Base-by-base conservation (phyloP, 495 filamentous ascomycete genomes). In the Durotheca rogersii region DNA sequence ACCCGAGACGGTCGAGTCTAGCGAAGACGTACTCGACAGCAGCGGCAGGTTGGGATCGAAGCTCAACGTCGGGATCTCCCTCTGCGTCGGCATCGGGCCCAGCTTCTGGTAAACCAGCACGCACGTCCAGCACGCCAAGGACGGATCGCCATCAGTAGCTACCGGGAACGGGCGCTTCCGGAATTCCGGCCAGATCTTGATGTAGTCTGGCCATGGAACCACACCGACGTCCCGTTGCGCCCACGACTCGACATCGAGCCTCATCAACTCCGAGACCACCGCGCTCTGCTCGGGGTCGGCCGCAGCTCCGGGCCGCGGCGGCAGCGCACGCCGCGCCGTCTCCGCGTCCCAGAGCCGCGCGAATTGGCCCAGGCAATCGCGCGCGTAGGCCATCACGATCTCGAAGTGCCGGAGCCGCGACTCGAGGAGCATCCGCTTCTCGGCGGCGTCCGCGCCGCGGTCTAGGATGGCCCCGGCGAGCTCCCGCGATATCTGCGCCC, bases 281-380 rank as follows among this genome's bases (percentile, higher is more conserved):
- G 2, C 39, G 35, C 48, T 58, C 6, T 14, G 19, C 16, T 10
- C 29, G 5, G 37, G 40, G 7, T 55, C 38, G n/a, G 41, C 12
- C 3, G 32, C n/a, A 23, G 7, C 15, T 3, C 51, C 56, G 0
- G 56, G 56, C 0, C 56, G 39, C 0, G 21, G 20, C 0, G 51
- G 56, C 4, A 53, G 47, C 1, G 18, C 25, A 2, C 32, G 39
- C 0, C 9, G 29, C 0, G 19, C 31, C 0, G 42, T 7, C 6
- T 55, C 48, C 14, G 11, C 1, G n/a, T 56, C 51, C 51, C 43
- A 59, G 31, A 53, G 32, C 0, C 18, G 27, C 15, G 56, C 56
- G 1, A 60, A 33, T 32, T 63, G 51, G 6, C 17, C 23, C 1
- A 56, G 25, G 6, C 1, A 9, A 0, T 31, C 18, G 1, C 7